Evolutionary conservation across 345 rosid genomes (phyloP).

Genomic region (Ceriops tagal): DNA sequence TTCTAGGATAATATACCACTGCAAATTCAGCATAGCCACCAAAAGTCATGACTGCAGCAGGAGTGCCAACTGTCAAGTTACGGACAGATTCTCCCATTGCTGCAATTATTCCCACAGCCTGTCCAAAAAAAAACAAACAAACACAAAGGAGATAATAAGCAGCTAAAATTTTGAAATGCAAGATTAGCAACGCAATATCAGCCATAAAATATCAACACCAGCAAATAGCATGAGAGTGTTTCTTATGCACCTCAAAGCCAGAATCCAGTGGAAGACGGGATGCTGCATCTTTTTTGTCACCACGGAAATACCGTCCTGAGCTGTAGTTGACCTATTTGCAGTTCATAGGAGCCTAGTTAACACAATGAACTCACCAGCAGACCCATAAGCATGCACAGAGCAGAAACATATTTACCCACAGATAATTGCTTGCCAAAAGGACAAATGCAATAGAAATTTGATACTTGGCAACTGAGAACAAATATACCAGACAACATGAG

Average conservation of each 20-base stretch:
- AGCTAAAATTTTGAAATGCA: background rate
- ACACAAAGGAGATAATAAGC: background rate
- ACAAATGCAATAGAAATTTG: background rate
- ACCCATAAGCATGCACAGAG: background rate
- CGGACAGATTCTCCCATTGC: constrained; percentile 79
- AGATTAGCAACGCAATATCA: background rate
- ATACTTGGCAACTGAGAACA: background rate
- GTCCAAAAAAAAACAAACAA: constrained; percentile 11
- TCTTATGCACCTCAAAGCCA: constrained; percentile 75
- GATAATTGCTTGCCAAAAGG: background rate
- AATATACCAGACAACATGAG: background rate
- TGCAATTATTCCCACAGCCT: constrained; percentile 91
- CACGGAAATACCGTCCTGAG: constrained; percentile 84
- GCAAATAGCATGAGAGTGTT: constrained; percentile 5
- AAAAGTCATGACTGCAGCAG: constrained; percentile 88
- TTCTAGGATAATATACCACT: constrained; percentile 37
- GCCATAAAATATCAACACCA: constrained; percentile 15
- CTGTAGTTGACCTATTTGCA: constrained; percentile 81
- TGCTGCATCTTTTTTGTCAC: constrained; percentile 29
- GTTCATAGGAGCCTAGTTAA: constrained; percentile 17
- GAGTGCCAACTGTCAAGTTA: constrained; percentile 71
- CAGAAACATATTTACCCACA: background rate
- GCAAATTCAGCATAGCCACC: constrained; percentile 86
- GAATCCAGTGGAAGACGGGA: constrained; percentile 89
- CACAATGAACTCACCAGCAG: background rate